phyloP scores from a whole-genome alignment of 768 basidiomycete genomes.

The Hygrophoropsis aurantiaca region DNA sequence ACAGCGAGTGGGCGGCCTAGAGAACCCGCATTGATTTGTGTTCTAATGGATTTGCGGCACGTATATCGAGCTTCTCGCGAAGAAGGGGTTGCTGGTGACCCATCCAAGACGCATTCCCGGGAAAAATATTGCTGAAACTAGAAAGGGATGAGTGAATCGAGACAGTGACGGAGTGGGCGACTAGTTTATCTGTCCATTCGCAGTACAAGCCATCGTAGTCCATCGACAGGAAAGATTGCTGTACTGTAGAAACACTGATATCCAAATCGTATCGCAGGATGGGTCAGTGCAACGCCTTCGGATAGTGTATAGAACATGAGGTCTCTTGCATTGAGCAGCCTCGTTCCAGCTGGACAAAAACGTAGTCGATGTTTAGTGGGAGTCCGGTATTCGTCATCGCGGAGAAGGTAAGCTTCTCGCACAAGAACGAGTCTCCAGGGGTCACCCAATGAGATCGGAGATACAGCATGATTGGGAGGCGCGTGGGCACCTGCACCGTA shows the following conservation, averaged over 20 bases:
- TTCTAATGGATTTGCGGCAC: too few relatives aligned
- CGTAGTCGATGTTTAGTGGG: conserved; percentile 39
- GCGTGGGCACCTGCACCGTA: conserved; percentile 38
- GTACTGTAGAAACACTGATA: conserved; percentile 17
- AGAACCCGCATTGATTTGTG: too few relatives aligned
- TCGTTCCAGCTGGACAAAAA: conserved; percentile 44
- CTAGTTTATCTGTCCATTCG: conserved; percentile 41
- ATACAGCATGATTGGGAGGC: conserved; percentile 29
- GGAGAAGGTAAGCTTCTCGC: conserved; percentile 43
- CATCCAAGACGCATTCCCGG: conserved; percentile 58
- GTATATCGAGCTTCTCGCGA: conserved; percentile 42
- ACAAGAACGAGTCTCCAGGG: conserved; percentile 43
- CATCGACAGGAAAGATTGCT: conserved; percentile 41
- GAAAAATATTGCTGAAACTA: conserved; percentile 51
- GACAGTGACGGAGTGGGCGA: neutral
- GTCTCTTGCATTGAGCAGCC: conserved; percentile 41
- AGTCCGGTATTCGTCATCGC: conserved; percentile 42
- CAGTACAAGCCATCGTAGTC: conserved; percentile 51
- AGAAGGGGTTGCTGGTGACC: conserved; percentile 43
- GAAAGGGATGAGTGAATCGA: neutral
- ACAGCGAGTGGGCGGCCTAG: conserved; percentile 96
- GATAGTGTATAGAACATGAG: conserved; percentile 51
- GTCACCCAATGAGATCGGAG: conserved; percentile 39
- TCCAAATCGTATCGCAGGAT: conserved; percentile 44
- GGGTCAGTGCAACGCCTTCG: conserved; percentile 5